Base-by-base conservation (phyloP, 2,329 filamentous ascomycete genomes). In the Calonectria henricotiae region DNA sequence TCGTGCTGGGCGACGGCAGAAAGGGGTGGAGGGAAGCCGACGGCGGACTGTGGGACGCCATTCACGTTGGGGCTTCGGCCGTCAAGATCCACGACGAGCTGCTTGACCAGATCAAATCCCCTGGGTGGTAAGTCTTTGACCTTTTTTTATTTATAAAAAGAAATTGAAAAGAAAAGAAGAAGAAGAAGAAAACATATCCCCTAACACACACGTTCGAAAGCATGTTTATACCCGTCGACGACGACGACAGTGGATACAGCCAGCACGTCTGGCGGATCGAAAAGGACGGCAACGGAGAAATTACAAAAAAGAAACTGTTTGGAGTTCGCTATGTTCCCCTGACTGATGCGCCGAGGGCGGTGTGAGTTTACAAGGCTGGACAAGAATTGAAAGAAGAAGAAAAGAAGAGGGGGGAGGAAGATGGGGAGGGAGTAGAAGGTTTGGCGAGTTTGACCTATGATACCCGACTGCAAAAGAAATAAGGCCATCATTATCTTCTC, bases 51-150 rank as follows among this genome's bases (percentile, higher is more conserved):
- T 99, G 96, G 87, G 94, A 98, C 86, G 95, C 93, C 2, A 98
- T 99, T 70, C 96, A 98, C 80, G 96, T 98, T 3, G 96, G 96
- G 0, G 96, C 96, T 0, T 93, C 94, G 8, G 96, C 96, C 0
- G 88, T 84, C 27, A 88, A 90, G 78, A 83, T 97, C 65, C 95
- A 97, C 80, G 79, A 88, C 20, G 88, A 89, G 69, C 83, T 98
- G 74, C 83, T 97, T 54, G 88, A 91, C 35, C 96, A 98, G 84
- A 84, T 99, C 74, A 90, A 90, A 73, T 84, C 88, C 3, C 96
- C 96, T 0, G 96, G 96, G 0, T 87, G 91, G 84, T 88, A 70
- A 77, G 84, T 77, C 27, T 30, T 30, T 30, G 27, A 5, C 1
- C 7, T 30, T 30, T 30, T 30, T 30, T 30, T 30, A n/a, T n/a